Conservation (phyloP, 2,329 filamentous ascomycete species). For the Neonectria magnoliae region DNA sequence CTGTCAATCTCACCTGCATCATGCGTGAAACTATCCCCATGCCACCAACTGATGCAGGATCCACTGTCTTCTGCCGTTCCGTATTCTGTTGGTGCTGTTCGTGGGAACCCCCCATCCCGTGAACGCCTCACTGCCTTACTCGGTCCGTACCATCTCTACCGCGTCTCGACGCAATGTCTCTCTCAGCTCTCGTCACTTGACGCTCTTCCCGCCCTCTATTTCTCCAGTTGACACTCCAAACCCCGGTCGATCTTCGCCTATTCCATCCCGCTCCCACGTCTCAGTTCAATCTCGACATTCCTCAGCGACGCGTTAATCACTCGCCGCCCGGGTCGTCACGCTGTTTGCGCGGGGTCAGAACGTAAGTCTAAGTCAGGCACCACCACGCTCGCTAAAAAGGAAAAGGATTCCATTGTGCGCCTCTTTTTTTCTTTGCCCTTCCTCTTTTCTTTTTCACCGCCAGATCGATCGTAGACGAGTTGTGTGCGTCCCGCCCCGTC, state of each 20-base stretch:
- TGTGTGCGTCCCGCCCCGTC: conserved; percentile 17
- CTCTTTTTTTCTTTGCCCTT: neutral
- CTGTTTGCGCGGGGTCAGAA: conserved; percentile 11
- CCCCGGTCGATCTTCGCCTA: neutral
- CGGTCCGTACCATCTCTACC: neutral
- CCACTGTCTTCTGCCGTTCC: neutral
- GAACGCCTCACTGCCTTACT: neutral
- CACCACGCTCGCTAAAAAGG: neutral
- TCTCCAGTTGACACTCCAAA: neutral
- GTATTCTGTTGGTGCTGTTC: neutral
- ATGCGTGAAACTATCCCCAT: conserved; percentile 27
- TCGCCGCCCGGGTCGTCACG: neutral
- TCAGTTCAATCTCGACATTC: conserved; percentile 18
- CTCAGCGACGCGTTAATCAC: conserved; percentile 15
- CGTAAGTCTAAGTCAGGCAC: neutral
- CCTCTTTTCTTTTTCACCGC: conserved; percentile 23
- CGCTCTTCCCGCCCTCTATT: no score
- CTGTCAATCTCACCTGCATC: conserved; percentile 25
- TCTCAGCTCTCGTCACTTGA: neutral
- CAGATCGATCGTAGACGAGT: conserved; percentile 15
- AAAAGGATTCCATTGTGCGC: neutral
- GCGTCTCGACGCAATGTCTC: neutral
- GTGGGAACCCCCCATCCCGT: neutral
- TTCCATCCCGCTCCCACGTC: neutral
- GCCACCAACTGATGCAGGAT: neutral